phyloP scores from a whole-genome alignment of 768 basidiomycete genomes.

The Termitomyces sp. region DNA sequence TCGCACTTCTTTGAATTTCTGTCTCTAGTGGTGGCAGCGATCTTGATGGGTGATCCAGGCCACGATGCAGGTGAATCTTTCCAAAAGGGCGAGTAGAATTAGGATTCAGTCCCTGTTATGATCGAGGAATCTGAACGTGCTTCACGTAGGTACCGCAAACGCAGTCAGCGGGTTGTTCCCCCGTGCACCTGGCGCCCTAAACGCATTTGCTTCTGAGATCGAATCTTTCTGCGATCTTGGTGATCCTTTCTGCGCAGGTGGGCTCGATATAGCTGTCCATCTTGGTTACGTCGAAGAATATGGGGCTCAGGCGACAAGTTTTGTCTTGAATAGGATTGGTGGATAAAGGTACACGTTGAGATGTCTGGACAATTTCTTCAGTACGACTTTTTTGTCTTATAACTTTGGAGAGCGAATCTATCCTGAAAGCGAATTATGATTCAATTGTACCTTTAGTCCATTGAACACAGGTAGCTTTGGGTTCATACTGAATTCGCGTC shows the following conservation, averaged over 20 bases:
- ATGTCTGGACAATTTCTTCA: not conserved
- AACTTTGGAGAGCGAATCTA: too few relatives aligned
- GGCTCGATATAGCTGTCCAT: conserved; percentile 13
- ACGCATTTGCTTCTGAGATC: conserved; percentile 6
- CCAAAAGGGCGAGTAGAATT: conserved; percentile 4
- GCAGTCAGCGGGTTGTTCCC: conserved; percentile 7
- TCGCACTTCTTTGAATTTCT: not conserved
- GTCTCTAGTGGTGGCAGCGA: conserved; percentile 3
- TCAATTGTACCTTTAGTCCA: not conserved
- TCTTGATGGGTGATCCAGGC: conserved; percentile 13
- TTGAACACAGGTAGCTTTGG: too few relatives aligned
- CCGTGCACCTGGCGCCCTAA: conserved; percentile 4
- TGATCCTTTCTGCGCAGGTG: conserved; percentile 25
- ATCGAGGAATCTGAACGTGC: not conserved
- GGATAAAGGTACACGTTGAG: conserved; percentile 9
- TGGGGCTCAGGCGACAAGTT: conserved; percentile 19
- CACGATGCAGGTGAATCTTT: conserved; percentile 9
- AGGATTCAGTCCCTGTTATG: not conserved
- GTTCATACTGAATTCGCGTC: too few relatives aligned
- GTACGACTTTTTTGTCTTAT: not conserved
- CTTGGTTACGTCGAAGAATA: conserved; percentile 22
- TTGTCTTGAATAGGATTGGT: conserved; percentile 22
- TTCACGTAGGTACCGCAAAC: conserved; percentile 5
- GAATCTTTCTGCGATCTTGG: conserved; percentile 20
- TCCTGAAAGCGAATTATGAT: not conserved